A percentile compares a stretch with the other conserved stretches of the same genome.
These are phyloP conservation scores for Graphiopsis chlorocephala DNA, from an alignment of 2,329 filamentous ascomycete genomes.

Conservation along the genomic window DNA sequence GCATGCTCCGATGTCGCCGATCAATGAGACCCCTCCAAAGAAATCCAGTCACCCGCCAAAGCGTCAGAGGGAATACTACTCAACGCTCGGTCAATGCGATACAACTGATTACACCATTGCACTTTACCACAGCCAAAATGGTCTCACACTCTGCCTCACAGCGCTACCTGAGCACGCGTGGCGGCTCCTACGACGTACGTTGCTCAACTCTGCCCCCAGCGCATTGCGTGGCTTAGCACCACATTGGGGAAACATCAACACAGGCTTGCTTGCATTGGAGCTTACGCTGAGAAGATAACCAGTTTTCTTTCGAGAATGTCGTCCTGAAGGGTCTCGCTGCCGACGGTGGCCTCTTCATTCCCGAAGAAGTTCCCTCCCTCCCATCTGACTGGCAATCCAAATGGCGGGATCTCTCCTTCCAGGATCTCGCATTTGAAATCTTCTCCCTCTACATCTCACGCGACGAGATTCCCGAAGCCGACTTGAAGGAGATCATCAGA, in stretches of 20 bases:
- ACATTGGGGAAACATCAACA: not conserved
- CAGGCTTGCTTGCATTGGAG: constrained; percentile 20
- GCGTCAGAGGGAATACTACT: not conserved
- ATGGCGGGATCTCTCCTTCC: constrained; percentile 77
- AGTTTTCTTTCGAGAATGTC: constrained; percentile 88
- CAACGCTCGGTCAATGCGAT: not conserved
- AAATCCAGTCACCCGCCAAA: constrained; percentile 4
- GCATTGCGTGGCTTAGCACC: not conserved
- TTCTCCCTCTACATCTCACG: constrained; percentile 84
- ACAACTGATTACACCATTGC: not conserved
- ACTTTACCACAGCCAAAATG: not conserved
- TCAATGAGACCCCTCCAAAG: not conserved
- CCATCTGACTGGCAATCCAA: constrained; percentile 61
- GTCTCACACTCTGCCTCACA: constrained; percentile 53
- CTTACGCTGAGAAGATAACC: constrained; percentile 31
- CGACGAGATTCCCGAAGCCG: constrained; percentile 73
- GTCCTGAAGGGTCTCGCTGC: constrained; percentile 84
- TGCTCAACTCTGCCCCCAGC: not conserved
- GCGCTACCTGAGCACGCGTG: constrained; percentile 61
- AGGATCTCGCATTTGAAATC: constrained; percentile 79
- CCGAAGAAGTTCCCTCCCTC: constrained; percentile 71
- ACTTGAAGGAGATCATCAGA: constrained; percentile 79
- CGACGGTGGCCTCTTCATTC: constrained; percentile 87
- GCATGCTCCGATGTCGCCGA: not conserved
- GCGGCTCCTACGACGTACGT: constrained; percentile 61